Evolutionary conservation across 202 grass and related monocot species (phyloP).

Genomic region (Tripidium arundinaceum): DNA sequence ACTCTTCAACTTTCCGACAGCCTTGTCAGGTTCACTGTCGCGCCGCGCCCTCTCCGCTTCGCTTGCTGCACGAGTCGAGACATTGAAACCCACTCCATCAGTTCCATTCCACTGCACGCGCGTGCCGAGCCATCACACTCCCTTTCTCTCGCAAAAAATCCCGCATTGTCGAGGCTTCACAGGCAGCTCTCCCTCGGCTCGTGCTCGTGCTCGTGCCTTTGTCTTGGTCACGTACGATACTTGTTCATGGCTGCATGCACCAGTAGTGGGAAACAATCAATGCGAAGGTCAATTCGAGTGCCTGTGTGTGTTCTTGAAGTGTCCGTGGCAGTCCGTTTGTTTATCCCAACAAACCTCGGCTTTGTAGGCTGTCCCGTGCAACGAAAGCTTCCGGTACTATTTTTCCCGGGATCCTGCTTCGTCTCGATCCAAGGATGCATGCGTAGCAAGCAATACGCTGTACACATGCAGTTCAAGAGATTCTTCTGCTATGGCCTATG

Average conservation of each 20-base stretch:
- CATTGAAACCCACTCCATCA: no score
- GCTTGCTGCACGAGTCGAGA: no score
- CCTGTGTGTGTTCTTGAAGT: not conserved
- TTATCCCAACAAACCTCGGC: not conserved
- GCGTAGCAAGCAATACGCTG: not conserved
- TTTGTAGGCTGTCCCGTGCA: conserved; percentile 20
- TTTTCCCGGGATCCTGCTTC: not conserved
- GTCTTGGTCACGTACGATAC: no score
- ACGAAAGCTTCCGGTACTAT: not conserved
- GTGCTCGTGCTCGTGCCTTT: no score
- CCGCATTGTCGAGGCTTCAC: no score
- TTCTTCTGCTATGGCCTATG: not conserved
- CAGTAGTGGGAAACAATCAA: not conserved
- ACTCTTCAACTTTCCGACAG: no score
- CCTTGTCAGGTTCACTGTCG: no score
- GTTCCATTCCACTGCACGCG: not conserved
- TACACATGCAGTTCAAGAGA: not conserved
- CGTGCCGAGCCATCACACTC: no score
- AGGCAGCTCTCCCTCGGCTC: no score
- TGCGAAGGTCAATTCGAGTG: not conserved
- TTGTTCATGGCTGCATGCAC: no score
- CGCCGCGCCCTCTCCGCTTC: no score
- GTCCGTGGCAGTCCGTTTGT: not conserved
- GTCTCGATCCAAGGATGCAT: not conserved
- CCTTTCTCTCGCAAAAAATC: no score